phyloP scores from a whole-genome alignment of 768 basidiomycete genomes.

The Coprinopsis cinerea region DNA sequence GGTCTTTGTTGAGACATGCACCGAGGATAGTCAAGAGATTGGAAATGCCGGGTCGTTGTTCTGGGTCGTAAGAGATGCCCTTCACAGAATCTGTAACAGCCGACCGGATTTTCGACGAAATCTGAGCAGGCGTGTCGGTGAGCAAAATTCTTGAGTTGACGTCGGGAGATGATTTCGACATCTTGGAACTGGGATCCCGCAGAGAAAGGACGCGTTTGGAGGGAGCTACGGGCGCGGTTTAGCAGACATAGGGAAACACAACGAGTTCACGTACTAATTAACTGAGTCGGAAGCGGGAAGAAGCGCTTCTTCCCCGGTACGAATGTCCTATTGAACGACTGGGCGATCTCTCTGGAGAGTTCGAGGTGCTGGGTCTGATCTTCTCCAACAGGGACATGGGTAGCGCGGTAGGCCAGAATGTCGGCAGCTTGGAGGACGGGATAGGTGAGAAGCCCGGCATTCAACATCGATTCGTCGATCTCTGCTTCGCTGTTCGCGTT shows the following conservation, averaged over 20 bases:
- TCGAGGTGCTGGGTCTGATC: constrained; percentile 96
- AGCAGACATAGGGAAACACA: neutral
- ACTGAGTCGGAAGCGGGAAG: constrained; percentile 68
- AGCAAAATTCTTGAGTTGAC: constrained; percentile 77
- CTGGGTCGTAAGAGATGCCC: constrained; percentile 78
- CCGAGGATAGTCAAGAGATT: constrained; percentile 79
- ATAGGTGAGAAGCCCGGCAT: constrained; percentile 85
- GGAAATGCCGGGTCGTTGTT: constrained; percentile 71
- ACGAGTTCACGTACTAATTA: constrained; percentile 56
- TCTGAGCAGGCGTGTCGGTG: constrained; percentile 61
- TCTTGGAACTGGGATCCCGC: constrained; percentile 79
- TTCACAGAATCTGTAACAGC: constrained; percentile 82
- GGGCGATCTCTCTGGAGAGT: constrained; percentile 41
- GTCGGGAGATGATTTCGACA: constrained; percentile 91
- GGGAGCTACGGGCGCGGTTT: constrained; percentile 43
- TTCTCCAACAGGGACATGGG: constrained; percentile 93
- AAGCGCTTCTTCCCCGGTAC: constrained; percentile 34
- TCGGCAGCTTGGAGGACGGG: constrained; percentile 94
- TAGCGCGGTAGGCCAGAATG: constrained; percentile 79
- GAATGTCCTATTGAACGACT: constrained; percentile 74
- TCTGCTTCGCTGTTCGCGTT: constrained; percentile 73
- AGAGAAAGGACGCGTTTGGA: constrained; percentile 83
- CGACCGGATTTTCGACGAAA: constrained; percentile 63
- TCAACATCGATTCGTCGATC: constrained; percentile 75
- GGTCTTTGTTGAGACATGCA: constrained; percentile 54